These are phyloP conservation scores for Termitomyces sp. DNA, from an alignment of 768 basidiomycete species.

Conservation along the genomic window DNA sequence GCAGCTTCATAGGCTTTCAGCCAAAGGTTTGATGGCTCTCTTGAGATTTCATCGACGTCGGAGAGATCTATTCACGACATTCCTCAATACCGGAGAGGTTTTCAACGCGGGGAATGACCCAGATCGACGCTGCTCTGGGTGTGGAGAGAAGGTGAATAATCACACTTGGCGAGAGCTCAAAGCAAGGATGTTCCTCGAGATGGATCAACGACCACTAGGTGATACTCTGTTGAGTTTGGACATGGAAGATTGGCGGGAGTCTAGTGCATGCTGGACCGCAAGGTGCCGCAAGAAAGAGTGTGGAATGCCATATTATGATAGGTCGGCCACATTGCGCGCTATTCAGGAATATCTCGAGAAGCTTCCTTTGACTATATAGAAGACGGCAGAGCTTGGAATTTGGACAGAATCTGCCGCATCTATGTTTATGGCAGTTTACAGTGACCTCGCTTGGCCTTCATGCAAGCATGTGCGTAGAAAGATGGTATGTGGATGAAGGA, in stretches of 20 bases:
- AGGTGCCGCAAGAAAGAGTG: slow-evolving; percentile 24
- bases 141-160: slow-evolving; percentile 29
- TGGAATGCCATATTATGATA: slow-evolving; percentile 28
- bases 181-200: slow-evolving; percentile 30
- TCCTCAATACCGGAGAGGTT: slow-evolving; percentile 26
- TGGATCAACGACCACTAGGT: slow-evolving; percentile 32
- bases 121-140: slow-evolving; percentile 22
- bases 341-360: slow-evolving; percentile 24
- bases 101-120: slow-evolving; percentile 34
- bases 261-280: slow-evolving; percentile 32
- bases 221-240: slow-evolving; percentile 30
- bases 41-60: slow-evolving; percentile 35
- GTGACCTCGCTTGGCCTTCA: background rate
- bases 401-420: background rate
- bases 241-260: slow-evolving; percentile 39
- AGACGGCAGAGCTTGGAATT: background rate
- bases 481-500: background rate
- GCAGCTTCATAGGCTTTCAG: slow-evolving; percentile 27
- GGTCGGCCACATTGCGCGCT: slow-evolving; percentile 24
- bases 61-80: slow-evolving; percentile 28
- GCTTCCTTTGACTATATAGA: slow-evolving; percentile 16
- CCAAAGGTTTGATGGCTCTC: slow-evolving; percentile 29
- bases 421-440: background rate
- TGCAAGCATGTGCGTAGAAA: background rate
- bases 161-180: slow-evolving; percentile 35